Base-by-base conservation (phyloP, 2,329 filamentous ascomycete genomes). In the Coccinonectria pachysandricola region DNA sequence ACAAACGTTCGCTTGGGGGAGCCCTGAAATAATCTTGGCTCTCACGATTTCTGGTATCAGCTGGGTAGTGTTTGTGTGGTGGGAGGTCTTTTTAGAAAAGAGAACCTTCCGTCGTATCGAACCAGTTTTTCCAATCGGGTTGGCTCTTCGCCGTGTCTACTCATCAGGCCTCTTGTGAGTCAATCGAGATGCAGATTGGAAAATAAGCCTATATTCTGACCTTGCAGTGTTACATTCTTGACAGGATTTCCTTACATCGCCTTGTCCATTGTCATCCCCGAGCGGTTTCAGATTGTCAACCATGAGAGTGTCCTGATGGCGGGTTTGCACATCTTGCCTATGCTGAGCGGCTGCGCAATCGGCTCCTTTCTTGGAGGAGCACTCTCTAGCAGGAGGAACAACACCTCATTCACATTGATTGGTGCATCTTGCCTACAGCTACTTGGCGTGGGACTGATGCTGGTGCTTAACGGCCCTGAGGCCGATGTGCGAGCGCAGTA, bases 201-300 rank as follows among this genome's bases (percentile, higher is more conserved):
- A 6, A 21, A 19, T 13, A 12, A 3, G 11, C 4, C 11, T 23
- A 19, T 8, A 36, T 48, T 14, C 49, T 31, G n/a, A 12, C 28
- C 14, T n/a, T 15, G 4, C 4, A 72, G 68, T 10, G 62, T 66
- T 14, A 74, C 70, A 3, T 50, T 75, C 10, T 54, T 75, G 11
- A 65, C 65, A 0, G 71, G 71, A 2, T 72, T 69, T 26, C 57
- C 65, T 0, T 75, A 74, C 34, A 64, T 77, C 12, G 56, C 67
- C 4, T 57, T 74, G n/a, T 62, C 70, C 8, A 64, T 75, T 30
- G 60, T 65, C 16, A 59, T 78, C 4, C 72, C 73, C 1, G 68
- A 77, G 36, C 56, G 70, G 6, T 71, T 75, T 25, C 71, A 77
- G 34, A 65, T 76, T 19, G 63, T 75, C 27, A 67, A 74, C 35